phyloP scores from a whole-genome alignment of 2,329 filamentous ascomycete species.

The Fusarium kyushuense region DNA sequence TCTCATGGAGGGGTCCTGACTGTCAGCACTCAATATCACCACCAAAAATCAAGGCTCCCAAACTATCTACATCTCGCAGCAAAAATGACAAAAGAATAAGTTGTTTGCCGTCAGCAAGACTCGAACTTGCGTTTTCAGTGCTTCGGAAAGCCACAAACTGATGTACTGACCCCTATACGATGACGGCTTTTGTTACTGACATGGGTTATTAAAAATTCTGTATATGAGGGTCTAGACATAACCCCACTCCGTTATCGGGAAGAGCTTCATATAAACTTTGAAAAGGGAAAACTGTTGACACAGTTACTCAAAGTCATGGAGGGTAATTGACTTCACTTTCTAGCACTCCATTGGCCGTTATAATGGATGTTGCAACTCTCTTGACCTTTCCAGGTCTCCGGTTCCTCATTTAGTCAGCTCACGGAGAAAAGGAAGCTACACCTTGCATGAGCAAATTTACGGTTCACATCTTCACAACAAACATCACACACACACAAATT shows the following conservation, averaged over 20 bases:
- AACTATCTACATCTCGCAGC: neutral
- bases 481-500: neutral
- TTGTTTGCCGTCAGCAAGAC: conserved; percentile 40
- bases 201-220: neutral
- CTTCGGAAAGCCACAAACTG: conserved; percentile 40
- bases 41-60: neutral
- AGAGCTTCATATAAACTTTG: neutral
- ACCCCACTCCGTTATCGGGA: conserved; percentile 17
- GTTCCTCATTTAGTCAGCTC: conserved; percentile 30
- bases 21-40: neutral
- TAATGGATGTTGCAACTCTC: neutral
- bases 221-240: neutral
- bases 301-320: neutral
- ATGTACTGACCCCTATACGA: conserved; percentile 47
- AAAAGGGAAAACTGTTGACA: neutral
- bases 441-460: conserved; percentile 28
- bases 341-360: neutral
- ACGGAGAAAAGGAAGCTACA: conserved; percentile 35
- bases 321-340: neutral
- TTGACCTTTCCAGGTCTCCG: neutral
- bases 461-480: conserved; percentile 15
- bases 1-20: conserved; percentile 5
- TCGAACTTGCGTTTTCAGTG: conserved; percentile 46
- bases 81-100: conserved; percentile 17
- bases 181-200: conserved; percentile 35